Evolutionary conservation across 768 basidiomycete species (phyloP), one percentile per base, ranked within the genome.

Genomic region (Amanita brunnescens): DNA sequence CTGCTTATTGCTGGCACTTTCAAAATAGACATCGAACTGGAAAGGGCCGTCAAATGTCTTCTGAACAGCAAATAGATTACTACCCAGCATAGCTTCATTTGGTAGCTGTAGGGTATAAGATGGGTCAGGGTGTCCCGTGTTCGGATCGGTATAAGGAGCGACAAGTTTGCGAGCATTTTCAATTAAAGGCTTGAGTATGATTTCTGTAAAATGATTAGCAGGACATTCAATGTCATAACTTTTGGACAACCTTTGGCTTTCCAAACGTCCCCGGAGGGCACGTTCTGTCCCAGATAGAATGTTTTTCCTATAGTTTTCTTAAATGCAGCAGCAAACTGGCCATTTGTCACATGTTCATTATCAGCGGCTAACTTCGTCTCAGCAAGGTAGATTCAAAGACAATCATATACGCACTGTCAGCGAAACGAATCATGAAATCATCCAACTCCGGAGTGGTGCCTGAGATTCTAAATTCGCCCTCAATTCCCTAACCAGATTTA

Each of bases 11-110:
- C 84, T 89, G 24, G 66, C 79, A 51, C 86, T 85, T 58, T 96
- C 91, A 61, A 83, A 96, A 64, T 85, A 82, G 13, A 97, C 76
- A 59, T 98, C 95, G 61, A 94, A 92, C 52, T 87, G 80, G 69
- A 95, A 97, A 24, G 78, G 72, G 1, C 89, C 91, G 9, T 90
- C 84, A 54, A 87, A 91, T 4, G 73, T 72, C 62, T 92, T 94
- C 65, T 98, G 94, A 42, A 94, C 76, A 9, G 87, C 92, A 61
- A 76, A 92, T 23, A 96, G 72, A 61, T 92, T 95, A 64, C 86
- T 86, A 37, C 75, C 78, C 10, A 76, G 74, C 49, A 81, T 75
- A 6, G 80, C 70, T 43, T 90, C 85, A 58, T 96, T 84, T 2
- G 88, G 76, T 2, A 96, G 69, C 35, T 83, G 82, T 8, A 94